These are phyloP conservation scores for Colletotrichum gloeosporioides DNA, from an alignment of 2,329 filamentous ascomycete species.

Conservation along the genomic window DNA sequence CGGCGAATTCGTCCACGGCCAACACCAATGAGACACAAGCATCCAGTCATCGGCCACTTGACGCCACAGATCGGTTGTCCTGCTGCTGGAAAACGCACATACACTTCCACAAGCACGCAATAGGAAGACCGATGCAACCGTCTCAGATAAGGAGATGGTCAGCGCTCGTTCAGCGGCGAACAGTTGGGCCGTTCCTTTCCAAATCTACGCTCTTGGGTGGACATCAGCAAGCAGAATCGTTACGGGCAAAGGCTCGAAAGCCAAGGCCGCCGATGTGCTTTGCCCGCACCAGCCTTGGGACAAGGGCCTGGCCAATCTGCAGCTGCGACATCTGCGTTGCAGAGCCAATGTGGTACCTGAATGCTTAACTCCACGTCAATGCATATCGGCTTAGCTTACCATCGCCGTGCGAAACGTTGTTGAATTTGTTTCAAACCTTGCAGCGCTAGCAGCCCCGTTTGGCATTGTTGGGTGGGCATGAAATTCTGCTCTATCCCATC, in stretches of 20 bases:
- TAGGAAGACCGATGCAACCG: neutral
- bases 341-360: neutral
- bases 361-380: slow-evolving; percentile 2
- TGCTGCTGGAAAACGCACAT: neutral
- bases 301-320: neutral
- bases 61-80: neutral
- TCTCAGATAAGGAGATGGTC: neutral
- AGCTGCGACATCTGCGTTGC: neutral
- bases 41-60: neutral
- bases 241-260: neutral
- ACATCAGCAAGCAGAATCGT: neutral
- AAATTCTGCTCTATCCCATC: neutral
- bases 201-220: neutral
- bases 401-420: slow-evolving; percentile 5
- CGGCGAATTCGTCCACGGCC: neutral
- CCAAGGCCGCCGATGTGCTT: neutral
- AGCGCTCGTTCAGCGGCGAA: neutral
- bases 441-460: neutral
- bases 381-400: neutral
- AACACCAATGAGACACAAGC: neutral
- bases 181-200: neutral
- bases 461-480: neutral
- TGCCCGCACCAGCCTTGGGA: neutral
- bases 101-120: neutral
- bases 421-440: slow-evolving; percentile 12